phyloP scores from a whole-genome alignment of 2,329 filamentous ascomycete genomes.

The Microsporum audouinii region DNA sequence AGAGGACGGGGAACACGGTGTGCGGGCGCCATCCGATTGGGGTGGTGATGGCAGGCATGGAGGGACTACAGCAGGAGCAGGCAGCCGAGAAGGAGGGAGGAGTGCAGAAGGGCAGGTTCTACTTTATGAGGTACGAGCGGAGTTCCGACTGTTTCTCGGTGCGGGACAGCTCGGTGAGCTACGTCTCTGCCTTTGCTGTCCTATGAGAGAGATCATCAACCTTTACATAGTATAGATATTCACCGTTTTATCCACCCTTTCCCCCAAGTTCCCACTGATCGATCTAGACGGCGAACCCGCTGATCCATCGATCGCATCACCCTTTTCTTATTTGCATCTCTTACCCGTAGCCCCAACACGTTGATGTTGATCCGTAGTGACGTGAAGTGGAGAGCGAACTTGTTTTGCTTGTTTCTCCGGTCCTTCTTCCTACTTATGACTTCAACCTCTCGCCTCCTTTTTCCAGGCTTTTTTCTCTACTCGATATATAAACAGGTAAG shows the following conservation, averaged over 20 bases:
- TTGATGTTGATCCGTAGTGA: too few species aligned
- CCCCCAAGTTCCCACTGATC: not conserved
- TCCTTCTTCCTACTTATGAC: not conserved
- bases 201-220: constrained; percentile 34
- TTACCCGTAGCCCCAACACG: not conserved
- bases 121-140: constrained; percentile 75
- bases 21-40: constrained; percentile 94
- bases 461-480: not conserved
- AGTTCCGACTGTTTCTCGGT: constrained; percentile 61
- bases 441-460: not conserved
- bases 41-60: constrained; percentile 77
- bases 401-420: too few species aligned
- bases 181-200: constrained; percentile 81
- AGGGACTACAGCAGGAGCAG: constrained; percentile 43
- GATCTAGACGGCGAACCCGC: not conserved
- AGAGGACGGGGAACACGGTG: constrained; percentile 73
- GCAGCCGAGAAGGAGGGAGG: constrained; percentile 15
- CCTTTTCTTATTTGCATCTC: not conserved
- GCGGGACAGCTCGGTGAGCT: constrained; percentile 79
- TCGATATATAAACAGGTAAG: not conserved
- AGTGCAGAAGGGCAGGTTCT: constrained; percentile 46
- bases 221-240: too few species aligned
- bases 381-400: too few species aligned
- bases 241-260: not conserved
- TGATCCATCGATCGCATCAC: not conserved